Evolutionary conservation across 108 stramenopile genomes (phyloP), one percentile per base, ranked within the genome.

Genomic region (Ochromonas danica): DNA sequence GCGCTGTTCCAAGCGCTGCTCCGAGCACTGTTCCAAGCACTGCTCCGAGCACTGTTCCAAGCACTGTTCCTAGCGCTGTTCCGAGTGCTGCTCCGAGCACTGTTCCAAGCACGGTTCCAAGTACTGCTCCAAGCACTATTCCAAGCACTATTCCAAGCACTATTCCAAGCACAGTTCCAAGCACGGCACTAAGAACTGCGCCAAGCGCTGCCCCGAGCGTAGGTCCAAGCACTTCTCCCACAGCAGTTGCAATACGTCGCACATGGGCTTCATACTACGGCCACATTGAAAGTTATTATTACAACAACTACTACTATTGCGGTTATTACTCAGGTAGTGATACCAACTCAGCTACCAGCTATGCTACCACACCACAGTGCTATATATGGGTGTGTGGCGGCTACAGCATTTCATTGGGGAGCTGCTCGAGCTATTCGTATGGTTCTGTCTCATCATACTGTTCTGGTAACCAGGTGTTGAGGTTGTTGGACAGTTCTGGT

Each of bases 281-380:
- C 51, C 22, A 57, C 22, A 57, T 10, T 10, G 51, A 10, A 57
- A 57, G 17, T 57, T 10, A 57, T 22, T 57, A 10, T 57, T 10
- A 22, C 10, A 22, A 57, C 51, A 57, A 57, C 22, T 57, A 57
- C 51, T 57, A 57, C 22, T 57, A 57, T 57, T 57, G 51, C 51
- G 17, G 17, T 57, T 57, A 17, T 22, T 57, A 57, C 22, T 57
- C 51, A 57, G 51, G 17, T 22, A 57, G 51, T 22, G 22, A 57
- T 22, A 57, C 51, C 22, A 57, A 57, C 22, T 57, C 51, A 57
- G 51, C 51, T 22, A 57, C 51, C 22, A 57, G 17, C 10, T 57
- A 57, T 57, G 51, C 51, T 57, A 57, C 51, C 51, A 57, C 51
- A 57, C 22, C 51, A 17, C 51, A 57, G 51, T 57, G 51, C 51